Conservation (phyloP, 208 protist genomes). For the Vickermania spadyakhi region DNA sequence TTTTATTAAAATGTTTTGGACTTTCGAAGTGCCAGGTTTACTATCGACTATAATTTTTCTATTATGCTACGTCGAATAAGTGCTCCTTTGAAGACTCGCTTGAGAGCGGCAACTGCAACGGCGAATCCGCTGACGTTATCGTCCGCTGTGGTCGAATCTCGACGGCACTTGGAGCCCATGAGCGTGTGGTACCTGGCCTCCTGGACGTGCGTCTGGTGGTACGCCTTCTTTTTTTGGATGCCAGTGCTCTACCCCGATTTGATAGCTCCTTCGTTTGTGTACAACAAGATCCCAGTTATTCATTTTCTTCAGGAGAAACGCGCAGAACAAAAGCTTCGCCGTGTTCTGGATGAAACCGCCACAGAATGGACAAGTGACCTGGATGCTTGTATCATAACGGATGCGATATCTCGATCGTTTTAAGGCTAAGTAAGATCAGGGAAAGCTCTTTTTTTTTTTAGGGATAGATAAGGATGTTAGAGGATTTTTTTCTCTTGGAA, state of each 20-base stretch:
- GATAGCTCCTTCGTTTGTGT: constrained; percentile 74
- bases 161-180: constrained; percentile 81
- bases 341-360: constrained; percentile 77
- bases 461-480: not conserved
- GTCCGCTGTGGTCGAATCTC: constrained; percentile 29
- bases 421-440: constrained; percentile 11
- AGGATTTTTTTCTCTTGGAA: not conserved
- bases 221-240: constrained; percentile 87
- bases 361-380: constrained; percentile 78
- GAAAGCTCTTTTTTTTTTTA: not conserved
- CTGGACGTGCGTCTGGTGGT: constrained; percentile 79
- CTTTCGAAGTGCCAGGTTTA: not conserved
- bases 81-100: too few species aligned
- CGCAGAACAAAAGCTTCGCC: constrained; percentile 75
- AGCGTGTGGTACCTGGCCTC: constrained; percentile 80
- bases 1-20: too few species aligned
- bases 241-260: constrained; percentile 81
- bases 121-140: too few species aligned
- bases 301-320: constrained; percentile 86
- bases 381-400: constrained; percentile 59
- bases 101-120: too few species aligned
- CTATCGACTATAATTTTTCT: not conserved
- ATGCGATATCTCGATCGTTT: constrained; percentile 76
- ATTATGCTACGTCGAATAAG: not conserved
- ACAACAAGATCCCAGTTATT: constrained; percentile 83